These are phyloP conservation scores for Herpetomonas samuelpessoai DNA, from an alignment of 208 protist species.

Conservation along the genomic window DNA sequence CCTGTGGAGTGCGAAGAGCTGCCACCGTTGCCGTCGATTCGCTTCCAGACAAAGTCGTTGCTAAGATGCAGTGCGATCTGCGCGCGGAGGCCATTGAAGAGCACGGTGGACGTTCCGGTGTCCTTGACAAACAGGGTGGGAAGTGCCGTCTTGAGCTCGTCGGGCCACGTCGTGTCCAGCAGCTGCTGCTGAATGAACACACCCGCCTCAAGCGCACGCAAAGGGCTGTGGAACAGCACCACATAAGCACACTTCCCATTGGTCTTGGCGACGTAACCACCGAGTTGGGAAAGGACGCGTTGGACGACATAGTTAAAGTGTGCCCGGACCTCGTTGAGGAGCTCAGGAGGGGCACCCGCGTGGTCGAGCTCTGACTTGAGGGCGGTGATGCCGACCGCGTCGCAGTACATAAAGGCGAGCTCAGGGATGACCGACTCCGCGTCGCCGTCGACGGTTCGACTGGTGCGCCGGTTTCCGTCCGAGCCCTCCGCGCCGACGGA, in stretches of 20 bases:
- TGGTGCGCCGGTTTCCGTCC: no score
- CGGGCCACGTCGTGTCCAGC: conserved; percentile 46
- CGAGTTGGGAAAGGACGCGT: conserved; percentile 22
- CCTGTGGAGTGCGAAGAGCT: background rate
- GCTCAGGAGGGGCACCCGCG: background rate
- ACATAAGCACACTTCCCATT: conserved; percentile 59
- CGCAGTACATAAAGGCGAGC: conserved; percentile 64
- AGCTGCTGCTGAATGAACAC: conserved; percentile 55
- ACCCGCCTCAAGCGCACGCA: conserved; percentile 60
- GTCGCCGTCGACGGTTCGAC: no score
- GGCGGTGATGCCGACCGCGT: conserved; percentile 20
- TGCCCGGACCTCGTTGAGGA: conserved; percentile 34
- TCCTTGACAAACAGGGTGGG: conserved; percentile 65
- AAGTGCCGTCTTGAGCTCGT: conserved; percentile 45
- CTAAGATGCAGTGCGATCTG: conserved; percentile 57
- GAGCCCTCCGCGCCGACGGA: conserved; percentile 13
- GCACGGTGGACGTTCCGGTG: conserved; percentile 22
- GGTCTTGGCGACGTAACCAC: conserved; percentile 64
- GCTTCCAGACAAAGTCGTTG: conserved; percentile 26
- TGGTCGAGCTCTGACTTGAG: conserved; percentile 12
- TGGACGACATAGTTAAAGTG: conserved; percentile 82
- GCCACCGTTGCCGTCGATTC: conserved; percentile 1
- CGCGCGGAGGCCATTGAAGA: conserved; percentile 76
- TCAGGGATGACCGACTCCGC: no score
- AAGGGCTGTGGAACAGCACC: conserved; percentile 42